Base-by-base conservation (phyloP, 2,329 filamentous ascomycete species). In the Aspergillus chevalieri region DNA sequence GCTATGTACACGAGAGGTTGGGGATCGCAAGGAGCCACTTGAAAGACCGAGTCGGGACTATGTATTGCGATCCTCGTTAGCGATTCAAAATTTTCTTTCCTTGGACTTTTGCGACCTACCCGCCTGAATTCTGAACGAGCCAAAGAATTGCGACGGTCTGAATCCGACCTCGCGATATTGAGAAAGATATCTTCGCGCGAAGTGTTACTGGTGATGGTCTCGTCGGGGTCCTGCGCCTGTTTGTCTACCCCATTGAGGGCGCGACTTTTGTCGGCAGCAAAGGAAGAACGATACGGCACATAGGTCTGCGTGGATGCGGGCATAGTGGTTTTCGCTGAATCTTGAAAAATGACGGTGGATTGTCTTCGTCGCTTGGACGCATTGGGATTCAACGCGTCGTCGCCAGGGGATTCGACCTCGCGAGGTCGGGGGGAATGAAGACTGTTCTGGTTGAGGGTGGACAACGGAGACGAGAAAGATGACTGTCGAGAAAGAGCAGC, bases 121-220 rank as follows among this genome's bases (percentile, higher is more conserved):
- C 68, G 59, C 58, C 67, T 63, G 34, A 69, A 63, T 48, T 71
- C 69, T n/a, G 67, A 65, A 43, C 64, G 67, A 34, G 63, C 60
- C 21, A 68, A 43, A 15, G 69, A 70, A 46, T 68, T 64, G 44
- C 67, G 68, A 51, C 66, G 67, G 38, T 48, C 58, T 6, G 67
- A 68, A 47, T 71, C 71, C 4, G 68, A 64, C 53, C 68, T 67
- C 9, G 73, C 73, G 50, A 75, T 74, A 52, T 75, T 74, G 47
- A 75, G 56, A 52, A 75, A 75, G 24, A 75, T 57, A 60, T 75
- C 73, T 47, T 74, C 72, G 51, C 62, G 62, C 41, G 63, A 63
- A 34, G 58, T 34, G 74, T 69, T 36, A 64, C 60, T 43, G 64
- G 62, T 38, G 64, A 61, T 8, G 17, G 63, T 62, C 39, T 57